phyloP scores from a whole-genome alignment of 345 rosid genomes.

The Brassica nigra region DNA sequence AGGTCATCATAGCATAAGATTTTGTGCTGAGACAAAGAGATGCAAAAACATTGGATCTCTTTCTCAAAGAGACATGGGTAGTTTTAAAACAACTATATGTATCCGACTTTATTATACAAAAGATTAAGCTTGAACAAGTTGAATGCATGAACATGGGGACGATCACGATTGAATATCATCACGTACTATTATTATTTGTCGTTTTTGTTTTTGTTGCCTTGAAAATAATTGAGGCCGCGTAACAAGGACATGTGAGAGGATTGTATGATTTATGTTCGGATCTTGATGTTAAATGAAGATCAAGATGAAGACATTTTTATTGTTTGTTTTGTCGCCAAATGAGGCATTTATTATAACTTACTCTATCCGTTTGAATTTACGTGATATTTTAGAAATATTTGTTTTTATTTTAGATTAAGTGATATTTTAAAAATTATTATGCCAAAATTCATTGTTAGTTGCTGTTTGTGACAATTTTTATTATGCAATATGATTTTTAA shows the following conservation, averaged over 20 bases:
- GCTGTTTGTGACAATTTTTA: too few species aligned
- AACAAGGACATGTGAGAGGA: conserved; percentile 4
- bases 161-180: neutral
- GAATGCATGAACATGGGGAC: neutral
- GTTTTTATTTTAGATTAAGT: too few species aligned
- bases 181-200: neutral
- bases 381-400: too few species aligned
- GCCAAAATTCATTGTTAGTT: too few species aligned
- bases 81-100: neutral
- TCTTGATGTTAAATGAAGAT: neutral
- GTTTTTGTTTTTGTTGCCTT: neutral
- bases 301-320: neutral
- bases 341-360: neutral
- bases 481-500: too few species aligned
- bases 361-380: too few species aligned
- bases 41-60: neutral
- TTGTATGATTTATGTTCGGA: neutral
- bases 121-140: neutral
- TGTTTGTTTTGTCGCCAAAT: neutral
- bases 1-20: neutral
- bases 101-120: neutral
- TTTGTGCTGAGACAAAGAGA: neutral
- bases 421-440: too few species aligned
- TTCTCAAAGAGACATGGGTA: neutral
- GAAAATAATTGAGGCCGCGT: neutral